Evolutionary conservation across 225 moss, liverwort and hornwort genomes (phyloP).

Genomic region (Rhytidiadelphus loreus): DNA sequence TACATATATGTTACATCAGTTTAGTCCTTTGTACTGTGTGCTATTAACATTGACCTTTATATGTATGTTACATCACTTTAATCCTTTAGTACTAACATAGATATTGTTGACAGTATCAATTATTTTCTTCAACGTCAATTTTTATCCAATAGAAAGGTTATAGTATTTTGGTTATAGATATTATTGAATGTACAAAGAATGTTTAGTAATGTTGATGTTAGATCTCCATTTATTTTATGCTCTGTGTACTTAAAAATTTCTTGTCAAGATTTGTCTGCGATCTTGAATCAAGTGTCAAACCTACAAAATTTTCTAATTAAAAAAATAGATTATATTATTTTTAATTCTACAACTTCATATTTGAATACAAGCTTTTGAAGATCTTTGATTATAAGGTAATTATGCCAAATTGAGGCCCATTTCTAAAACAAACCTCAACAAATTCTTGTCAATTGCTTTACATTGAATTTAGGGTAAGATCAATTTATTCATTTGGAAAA

Average conservation of each 20-base stretch:
- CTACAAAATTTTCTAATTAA: not conserved
- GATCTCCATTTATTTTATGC: not conserved
- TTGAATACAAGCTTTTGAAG: not conserved
- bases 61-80: not conserved
- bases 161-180: not conserved
- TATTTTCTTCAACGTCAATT: not conserved
- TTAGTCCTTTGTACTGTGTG: too few species aligned
- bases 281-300: not conserved
- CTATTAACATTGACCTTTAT: not conserved
- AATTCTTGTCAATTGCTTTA: not conserved
- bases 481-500: not conserved
- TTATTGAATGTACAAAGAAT: not conserved
- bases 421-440: not conserved
- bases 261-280: not conserved
- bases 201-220: not conserved
- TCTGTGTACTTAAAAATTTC: not conserved
- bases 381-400: too few species aligned
- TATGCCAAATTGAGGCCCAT: not conserved
- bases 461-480: not conserved
- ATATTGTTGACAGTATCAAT: not conserved
- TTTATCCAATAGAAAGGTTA: not conserved
- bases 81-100: not conserved
- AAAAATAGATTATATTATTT: not conserved
- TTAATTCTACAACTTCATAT: not conserved
- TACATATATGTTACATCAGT: too few species aligned